phyloP scores from a whole-genome alignment of 2,329 filamentous ascomycete genomes.

The Penicillium sclerotigenum region DNA sequence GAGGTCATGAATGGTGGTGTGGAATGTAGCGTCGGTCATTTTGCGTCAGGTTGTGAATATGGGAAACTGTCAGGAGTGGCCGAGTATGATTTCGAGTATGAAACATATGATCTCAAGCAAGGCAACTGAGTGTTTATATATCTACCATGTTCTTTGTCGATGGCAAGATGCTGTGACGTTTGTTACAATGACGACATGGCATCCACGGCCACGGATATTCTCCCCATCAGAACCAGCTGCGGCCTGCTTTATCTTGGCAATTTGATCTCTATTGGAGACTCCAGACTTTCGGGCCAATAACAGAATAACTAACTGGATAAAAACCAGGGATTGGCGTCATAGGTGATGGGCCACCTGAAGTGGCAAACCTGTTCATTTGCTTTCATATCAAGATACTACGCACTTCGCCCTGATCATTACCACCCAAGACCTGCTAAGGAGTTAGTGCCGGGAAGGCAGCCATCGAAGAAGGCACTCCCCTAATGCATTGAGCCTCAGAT shows the following conservation, averaged over 20 bases:
- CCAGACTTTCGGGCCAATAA: background rate
- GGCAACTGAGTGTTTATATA: slow-evolving; percentile 4
- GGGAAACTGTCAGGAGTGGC: background rate
- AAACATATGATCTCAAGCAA: background rate
- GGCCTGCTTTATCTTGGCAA: background rate
- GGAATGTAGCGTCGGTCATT: background rate
- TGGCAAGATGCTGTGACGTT: slow-evolving; percentile 18
- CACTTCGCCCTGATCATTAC: background rate
- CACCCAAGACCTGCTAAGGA: background rate
- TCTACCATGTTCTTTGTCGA: background rate
- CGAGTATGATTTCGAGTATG: background rate
- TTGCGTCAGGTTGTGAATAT: background rate
- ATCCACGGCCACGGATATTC: slow-evolving; percentile 8
- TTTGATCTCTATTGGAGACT: background rate
- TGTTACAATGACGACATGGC: slow-evolving; percentile 20
- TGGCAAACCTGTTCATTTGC: background rate
- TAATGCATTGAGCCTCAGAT: too few relatives aligned
- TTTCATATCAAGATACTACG: background rate
- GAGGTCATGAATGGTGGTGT: background rate
- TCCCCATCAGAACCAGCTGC: slow-evolving; percentile 2
- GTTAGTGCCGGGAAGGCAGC: too few relatives aligned
- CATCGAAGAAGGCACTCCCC: too few relatives aligned
- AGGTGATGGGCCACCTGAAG: background rate
- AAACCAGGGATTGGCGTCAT: slow-evolving; percentile 2
- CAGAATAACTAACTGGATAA: background rate